These are phyloP conservation scores for Metschnikowia colocasiae DNA, from an alignment of 805 yeast genomes.

Conservation along the genomic window DNA sequence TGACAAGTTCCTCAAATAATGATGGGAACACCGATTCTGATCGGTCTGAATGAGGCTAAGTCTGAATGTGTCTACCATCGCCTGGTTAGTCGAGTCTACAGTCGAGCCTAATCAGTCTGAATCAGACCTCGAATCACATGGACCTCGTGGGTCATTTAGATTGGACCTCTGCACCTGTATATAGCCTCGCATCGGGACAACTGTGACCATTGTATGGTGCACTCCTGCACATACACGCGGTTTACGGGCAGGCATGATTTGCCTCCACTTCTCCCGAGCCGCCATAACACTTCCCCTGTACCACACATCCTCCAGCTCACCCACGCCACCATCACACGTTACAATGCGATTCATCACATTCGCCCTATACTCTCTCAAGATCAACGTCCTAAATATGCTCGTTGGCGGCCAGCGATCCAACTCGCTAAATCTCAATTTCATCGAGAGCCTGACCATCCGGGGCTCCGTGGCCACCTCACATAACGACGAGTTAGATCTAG, in stretches of 20 bases:
- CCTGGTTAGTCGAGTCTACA: too few species aligned
- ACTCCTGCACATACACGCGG: background rate
- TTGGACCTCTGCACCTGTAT: background rate
- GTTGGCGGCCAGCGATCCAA: slow-evolving; percentile 32
- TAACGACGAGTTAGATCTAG: slow-evolving; percentile 17
- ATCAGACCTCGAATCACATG: too few species aligned
- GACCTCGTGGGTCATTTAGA: background rate
- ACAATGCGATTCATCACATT: slow-evolving; percentile 33
- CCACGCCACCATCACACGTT: too few species aligned
- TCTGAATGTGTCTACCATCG: too few species aligned
- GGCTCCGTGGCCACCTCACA: slow-evolving; percentile 25
- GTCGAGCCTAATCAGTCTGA: too few species aligned
- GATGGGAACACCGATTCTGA: too few species aligned
- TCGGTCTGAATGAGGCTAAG: too few species aligned
- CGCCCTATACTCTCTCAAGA: slow-evolving; percentile 33
- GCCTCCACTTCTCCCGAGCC: background rate
- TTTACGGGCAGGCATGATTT: background rate
- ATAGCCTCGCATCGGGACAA: background rate
- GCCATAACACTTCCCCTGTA: too few species aligned
- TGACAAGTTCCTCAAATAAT: slow-evolving; percentile 58
- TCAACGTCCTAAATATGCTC: slow-evolving; percentile 35
- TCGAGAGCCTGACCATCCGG: slow-evolving; percentile 32
- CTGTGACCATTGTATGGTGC: background rate
- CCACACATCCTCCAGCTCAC: too few species aligned
- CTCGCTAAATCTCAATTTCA: slow-evolving; percentile 28